Evolutionary conservation across 306 rosid species (phyloP).

Genomic region (Fagus crenata): DNA sequence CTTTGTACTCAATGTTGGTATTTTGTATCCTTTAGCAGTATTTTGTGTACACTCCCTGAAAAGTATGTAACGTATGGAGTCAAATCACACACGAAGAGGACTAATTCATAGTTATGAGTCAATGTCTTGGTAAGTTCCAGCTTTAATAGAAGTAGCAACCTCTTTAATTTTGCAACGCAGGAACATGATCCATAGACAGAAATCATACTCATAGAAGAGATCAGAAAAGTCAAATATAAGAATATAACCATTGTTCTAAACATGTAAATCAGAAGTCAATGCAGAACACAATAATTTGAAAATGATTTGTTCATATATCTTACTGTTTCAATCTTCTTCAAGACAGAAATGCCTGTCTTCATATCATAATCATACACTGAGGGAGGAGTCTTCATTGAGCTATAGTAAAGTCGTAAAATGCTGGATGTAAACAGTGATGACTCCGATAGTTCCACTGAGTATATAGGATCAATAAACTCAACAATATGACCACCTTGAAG

Average conservation of each 20-base stretch:
- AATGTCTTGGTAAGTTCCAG: background rate
- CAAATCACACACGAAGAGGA: background rate
- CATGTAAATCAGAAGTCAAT: constrained; percentile 7
- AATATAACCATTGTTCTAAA: background rate
- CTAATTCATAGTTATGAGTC: background rate
- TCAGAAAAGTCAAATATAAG: background rate
- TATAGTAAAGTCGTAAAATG: constrained; percentile 69
- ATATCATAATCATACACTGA: constrained; percentile 90
- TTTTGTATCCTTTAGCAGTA: too few species aligned
- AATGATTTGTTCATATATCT: constrained; percentile 39
- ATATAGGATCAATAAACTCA: constrained; percentile 69
- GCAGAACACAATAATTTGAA: constrained; percentile 20
- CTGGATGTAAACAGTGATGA: constrained; percentile 74
- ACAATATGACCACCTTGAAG: constrained; percentile 65
- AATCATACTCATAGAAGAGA: constrained; percentile 6
- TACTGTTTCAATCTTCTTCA: constrained; percentile 79
- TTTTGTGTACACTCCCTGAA: too few species aligned
- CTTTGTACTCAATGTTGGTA: too few species aligned
- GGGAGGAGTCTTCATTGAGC: constrained; percentile 83
- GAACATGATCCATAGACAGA: background rate
- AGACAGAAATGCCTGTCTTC: constrained; percentile 60
- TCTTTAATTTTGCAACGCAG: background rate
- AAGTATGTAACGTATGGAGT: background rate
- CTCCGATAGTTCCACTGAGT: constrained; percentile 52
- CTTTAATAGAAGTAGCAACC: background rate